Conservation (phyloP, 805 yeast species). For the Starmerella roubikii region DNA sequence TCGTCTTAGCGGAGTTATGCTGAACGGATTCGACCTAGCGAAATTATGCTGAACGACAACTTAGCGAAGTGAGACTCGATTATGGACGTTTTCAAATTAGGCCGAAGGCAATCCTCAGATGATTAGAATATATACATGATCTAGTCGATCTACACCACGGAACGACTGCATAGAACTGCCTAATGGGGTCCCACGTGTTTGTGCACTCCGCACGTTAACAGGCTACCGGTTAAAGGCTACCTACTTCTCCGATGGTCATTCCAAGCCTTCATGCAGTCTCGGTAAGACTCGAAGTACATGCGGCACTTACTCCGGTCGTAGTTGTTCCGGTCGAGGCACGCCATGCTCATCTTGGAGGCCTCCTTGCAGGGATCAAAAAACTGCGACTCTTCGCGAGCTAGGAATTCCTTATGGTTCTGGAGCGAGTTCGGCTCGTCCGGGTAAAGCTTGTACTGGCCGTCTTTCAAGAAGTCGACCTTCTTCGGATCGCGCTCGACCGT, state of each 20-base stretch:
- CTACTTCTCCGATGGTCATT: slow-evolving; percentile 12
- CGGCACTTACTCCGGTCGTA: slow-evolving; percentile 54
- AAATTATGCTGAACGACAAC: too few species aligned
- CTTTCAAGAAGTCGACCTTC: slow-evolving; percentile 44
- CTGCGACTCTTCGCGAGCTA: slow-evolving; percentile 63
- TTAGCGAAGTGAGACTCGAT: too few species aligned
- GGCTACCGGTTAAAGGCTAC: too few species aligned
- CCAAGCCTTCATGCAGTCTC: slow-evolving; percentile 83
- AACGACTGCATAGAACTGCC: too few species aligned
- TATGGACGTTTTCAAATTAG: too few species aligned
- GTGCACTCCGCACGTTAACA: too few species aligned
- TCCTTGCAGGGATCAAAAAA: slow-evolving; percentile 91
- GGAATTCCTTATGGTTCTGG: slow-evolving; percentile 54
- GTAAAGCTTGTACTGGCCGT: slow-evolving; percentile 51
- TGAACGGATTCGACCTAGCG: too few species aligned
- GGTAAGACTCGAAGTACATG: slow-evolving; percentile 82
- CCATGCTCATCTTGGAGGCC: slow-evolving; percentile 72
- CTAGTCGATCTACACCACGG: too few species aligned
- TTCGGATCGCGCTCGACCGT: slow-evolving; percentile 27
- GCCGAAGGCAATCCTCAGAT: too few species aligned
- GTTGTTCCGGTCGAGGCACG: slow-evolving; percentile 67
- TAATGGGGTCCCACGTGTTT: too few species aligned
- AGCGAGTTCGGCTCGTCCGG: slow-evolving; percentile 79
- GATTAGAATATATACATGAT: too few species aligned
- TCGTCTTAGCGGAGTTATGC: too few species aligned